Percentiles rank a stretch among this genome's conserved stretches.
These are phyloP conservation scores for Carex pumila DNA, from an alignment of 176 grass and related monocot species.

Conservation along the genomic window DNA sequence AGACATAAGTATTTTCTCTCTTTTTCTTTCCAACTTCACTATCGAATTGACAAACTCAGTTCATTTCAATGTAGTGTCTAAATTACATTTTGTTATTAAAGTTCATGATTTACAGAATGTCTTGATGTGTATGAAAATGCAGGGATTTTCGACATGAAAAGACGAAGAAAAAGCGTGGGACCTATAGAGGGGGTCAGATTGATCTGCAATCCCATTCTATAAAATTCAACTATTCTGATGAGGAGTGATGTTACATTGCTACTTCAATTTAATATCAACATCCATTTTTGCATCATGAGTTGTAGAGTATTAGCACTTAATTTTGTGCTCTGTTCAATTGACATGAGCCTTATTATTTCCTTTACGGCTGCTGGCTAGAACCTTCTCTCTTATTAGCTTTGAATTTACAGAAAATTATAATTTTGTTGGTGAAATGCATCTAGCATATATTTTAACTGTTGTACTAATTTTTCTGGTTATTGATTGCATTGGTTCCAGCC, in stretches of 20 bases:
- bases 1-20: not conserved
- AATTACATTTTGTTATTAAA: not conserved
- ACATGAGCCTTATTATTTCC: not conserved
- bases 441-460: not conserved
- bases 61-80: no score
- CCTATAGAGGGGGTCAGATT: constrained; percentile 69
- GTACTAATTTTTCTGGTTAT: not conserved
- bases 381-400: not conserved
- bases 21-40: not conserved
- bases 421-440: not conserved
- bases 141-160: constrained; percentile 99
- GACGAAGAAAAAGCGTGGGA: constrained; percentile 92
- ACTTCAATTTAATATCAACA: not conserved
- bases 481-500: not conserved
- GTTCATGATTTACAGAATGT: not conserved
- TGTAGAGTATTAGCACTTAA: not conserved
- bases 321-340: not conserved
- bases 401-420: not conserved
- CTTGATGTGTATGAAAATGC: constrained; percentile 6
- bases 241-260: constrained; percentile 25
- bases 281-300: constrained; percentile 14
- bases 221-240: constrained; percentile 68
- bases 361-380: not conserved
- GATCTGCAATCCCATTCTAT: constrained; percentile 76
- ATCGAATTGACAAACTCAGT: no score